A percentile compares a stretch with the other conserved stretches of the same genome.
These are phyloP conservation scores for Gaultheria prostrata DNA, from an alignment of 148 eudicot genomes.

Conservation along the genomic window DNA sequence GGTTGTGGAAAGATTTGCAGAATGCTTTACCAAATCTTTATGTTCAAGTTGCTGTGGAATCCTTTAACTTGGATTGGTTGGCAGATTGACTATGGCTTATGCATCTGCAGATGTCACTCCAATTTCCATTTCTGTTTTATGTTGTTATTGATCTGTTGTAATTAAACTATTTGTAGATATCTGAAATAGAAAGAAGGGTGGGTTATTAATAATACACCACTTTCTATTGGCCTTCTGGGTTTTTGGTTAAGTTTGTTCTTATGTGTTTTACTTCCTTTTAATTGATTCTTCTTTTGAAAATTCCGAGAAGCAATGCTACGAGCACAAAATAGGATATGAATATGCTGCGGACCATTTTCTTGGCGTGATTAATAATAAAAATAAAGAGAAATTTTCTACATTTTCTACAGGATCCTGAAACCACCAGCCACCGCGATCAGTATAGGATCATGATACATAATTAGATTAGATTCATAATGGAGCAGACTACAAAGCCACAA, in stretches of 20 bases:
- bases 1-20: conserved; percentile 57
- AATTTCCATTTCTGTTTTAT: not conserved
- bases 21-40: conserved; percentile 35
- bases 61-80: conserved; percentile 69
- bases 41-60: conserved; percentile 66
- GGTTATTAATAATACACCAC: not conserved
- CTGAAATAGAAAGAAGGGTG: not conserved
- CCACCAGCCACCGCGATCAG: too few species aligned
- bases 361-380: too few species aligned
- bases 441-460: too few species aligned
- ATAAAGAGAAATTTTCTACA: too few species aligned
- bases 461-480: too few species aligned
- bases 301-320: not conserved
- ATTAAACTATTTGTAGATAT: not conserved
- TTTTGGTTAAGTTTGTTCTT: not conserved
- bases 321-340: too few species aligned
- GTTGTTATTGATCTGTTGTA: not conserved
- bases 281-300: not conserved
- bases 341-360: too few species aligned
- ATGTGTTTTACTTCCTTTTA: not conserved
- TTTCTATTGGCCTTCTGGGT: not conserved
- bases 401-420: too few species aligned
- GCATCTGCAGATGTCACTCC: not conserved
- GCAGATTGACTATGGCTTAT: conserved; percentile 30
- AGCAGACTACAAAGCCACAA: too few species aligned